phyloP scores from a whole-genome alignment of 305 asterid genomes.

The Solanum hybrid region DNA sequence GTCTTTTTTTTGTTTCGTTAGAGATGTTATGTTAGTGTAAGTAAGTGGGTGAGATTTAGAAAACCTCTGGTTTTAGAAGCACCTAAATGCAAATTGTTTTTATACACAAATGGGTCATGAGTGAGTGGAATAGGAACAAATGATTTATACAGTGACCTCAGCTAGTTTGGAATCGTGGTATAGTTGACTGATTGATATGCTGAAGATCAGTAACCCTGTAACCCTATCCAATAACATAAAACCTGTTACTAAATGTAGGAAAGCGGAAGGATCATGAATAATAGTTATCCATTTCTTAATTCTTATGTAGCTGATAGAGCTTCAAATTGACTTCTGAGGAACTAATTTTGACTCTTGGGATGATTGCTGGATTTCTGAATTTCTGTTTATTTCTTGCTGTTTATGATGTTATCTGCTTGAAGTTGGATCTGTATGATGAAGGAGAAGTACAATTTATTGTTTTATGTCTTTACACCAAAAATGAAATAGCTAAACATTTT shows the following conservation, averaged over 20 bases:
- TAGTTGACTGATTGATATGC: background rate
- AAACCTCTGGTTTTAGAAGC: background rate
- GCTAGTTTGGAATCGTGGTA: background rate
- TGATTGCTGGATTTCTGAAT: background rate
- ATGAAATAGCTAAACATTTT: background rate
- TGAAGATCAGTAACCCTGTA: background rate
- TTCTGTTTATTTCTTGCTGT: background rate
- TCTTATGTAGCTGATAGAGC: background rate
- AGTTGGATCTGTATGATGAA: background rate
- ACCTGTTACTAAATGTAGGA: background rate
- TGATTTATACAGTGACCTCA: background rate
- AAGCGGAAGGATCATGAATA: background rate
- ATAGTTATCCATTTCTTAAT: background rate
- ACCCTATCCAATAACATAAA: background rate
- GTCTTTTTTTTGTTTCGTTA: background rate
- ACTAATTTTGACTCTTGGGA: background rate
- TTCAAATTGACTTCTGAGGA: background rate
- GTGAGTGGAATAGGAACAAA: background rate
- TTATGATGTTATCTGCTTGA: background rate
- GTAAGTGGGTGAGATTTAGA: background rate
- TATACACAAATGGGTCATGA: background rate
- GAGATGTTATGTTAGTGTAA: background rate
- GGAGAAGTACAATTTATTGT: background rate
- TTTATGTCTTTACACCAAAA: background rate
- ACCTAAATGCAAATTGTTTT: background rate